Evolutionary conservation across 805 yeast species (phyloP).

Genomic region (Lachancea cidri): DNA sequence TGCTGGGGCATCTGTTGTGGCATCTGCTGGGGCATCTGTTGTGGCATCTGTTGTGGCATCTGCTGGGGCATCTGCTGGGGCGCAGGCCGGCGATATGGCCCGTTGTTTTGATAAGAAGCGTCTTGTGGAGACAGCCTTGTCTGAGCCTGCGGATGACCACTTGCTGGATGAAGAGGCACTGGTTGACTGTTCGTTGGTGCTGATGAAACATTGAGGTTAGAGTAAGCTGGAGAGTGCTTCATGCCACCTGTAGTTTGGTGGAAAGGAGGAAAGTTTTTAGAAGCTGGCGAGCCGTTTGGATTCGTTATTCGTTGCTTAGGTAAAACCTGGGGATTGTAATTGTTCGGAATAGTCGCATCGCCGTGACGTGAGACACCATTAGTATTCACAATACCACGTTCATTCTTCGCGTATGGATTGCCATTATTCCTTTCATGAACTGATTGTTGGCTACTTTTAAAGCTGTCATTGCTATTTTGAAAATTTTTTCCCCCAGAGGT

Average conservation of each 20-base stretch:
- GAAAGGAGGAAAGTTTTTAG: conserved; percentile 3
- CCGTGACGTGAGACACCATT: background rate
- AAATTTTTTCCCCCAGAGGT: conserved; percentile 17
- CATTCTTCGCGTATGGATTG: background rate
- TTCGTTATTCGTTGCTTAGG: conserved; percentile 7
- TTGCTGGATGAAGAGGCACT: no score
- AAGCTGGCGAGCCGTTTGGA: conserved; percentile 7
- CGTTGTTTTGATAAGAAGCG: background rate
- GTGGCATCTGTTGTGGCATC: conserved; percentile 8
- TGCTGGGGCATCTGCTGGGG: conserved; percentile 6
- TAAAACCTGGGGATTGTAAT: conserved; percentile 6
- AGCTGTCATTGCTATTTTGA: conserved; percentile 4
- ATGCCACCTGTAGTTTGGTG: background rate
- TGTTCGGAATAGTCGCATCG: background rate
- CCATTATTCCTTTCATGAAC: conserved; percentile 14
- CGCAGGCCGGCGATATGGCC: conserved; percentile 3
- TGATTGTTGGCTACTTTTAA: conserved; percentile 13
- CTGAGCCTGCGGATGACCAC: no score
- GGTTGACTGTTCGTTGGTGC: conserved; percentile 3
- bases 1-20: conserved; percentile 13
- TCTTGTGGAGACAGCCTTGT: background rate
- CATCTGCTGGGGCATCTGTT: conserved; percentile 10
- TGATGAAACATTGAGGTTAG: conserved; percentile 4
- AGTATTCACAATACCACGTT: background rate
- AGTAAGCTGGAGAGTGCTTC: conserved; percentile 8